These are phyloP conservation scores for Talaromyces sp. DNA, from an alignment of 2,329 filamentous ascomycete genomes.

Conservation along the genomic window DNA sequence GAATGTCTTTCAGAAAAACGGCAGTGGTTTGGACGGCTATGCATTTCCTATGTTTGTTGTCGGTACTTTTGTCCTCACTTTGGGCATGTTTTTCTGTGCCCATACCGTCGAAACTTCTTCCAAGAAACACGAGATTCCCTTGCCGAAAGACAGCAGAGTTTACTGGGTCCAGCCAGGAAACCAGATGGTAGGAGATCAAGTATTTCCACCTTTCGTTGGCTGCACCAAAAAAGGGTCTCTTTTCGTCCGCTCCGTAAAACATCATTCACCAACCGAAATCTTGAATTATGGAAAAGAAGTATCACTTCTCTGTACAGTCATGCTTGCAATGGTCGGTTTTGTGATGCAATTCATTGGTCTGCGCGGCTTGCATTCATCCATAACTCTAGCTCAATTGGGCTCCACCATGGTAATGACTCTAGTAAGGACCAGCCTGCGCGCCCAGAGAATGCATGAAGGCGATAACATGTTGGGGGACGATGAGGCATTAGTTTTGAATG, in stretches of 20 bases:
- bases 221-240: slow-evolving; percentile 14
- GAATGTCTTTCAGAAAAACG: slow-evolving; percentile 20
- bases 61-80: slow-evolving; percentile 26
- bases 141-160: slow-evolving; percentile 21
- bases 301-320: slow-evolving; percentile 18
- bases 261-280: not conserved
- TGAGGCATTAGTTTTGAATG: slow-evolving; percentile 16
- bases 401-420: slow-evolving; percentile 32
- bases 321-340: slow-evolving; percentile 26
- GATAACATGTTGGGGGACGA: slow-evolving; percentile 20
- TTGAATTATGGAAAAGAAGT: slow-evolving; percentile 11
- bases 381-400: slow-evolving; percentile 30
- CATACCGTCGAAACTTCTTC: slow-evolving; percentile 29
- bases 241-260: slow-evolving; percentile 16
- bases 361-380: slow-evolving; percentile 30
- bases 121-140: slow-evolving; percentile 17
- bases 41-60: slow-evolving; percentile 28
- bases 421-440: slow-evolving; percentile 28
- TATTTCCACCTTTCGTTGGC: slow-evolving; percentile 31
- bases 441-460: slow-evolving; percentile 23
- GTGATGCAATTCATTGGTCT: slow-evolving; percentile 35
- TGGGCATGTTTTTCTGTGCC: slow-evolving; percentile 30
- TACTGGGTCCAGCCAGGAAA: slow-evolving; percentile 36
- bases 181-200: slow-evolving; percentile 33
- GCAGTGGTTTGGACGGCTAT: slow-evolving; percentile 19